Evolutionary conservation across 108 stramenopile species (phyloP), one percentile per base, ranked within the genome.

Genomic region (Asterionellopsis glacialis): DNA sequence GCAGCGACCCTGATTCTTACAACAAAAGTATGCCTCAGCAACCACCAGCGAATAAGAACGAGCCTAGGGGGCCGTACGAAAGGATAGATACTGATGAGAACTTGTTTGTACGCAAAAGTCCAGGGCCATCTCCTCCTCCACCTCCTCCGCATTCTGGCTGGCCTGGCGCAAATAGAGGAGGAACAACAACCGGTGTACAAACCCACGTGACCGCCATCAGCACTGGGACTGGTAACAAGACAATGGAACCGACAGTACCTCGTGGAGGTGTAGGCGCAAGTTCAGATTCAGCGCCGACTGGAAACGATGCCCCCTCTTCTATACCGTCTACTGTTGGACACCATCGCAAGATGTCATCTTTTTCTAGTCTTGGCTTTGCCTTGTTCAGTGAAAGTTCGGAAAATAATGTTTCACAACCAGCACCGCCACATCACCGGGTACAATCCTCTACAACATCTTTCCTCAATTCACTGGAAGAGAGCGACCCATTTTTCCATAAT

Each of bases 151-250:
- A 64, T 63, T 63, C 57, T 40, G 54, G 50, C 7, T 33, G 33
- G 33, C 5, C 5, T 33, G 33, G 7, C 7, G 5, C 2, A 33
- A 33, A 51, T 40, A 40, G 60, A 11, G 3, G 10, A 41, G 66
- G 66, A 40, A 65, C 66, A n/a, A 75, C 69, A 19, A 74, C 68
- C 39, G 79, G 74, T 2, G 49, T 55, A 12, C 79, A 75, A 38
- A 78, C 68, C 6, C 69, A 63, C 63, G 67, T 78, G 39, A 76
- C 83, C 40, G 60, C 65, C 19, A 70, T 75, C 48, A 63, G 65
- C 49, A 67, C 71, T 45, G 69, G 69, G 11, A 64, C 64, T 13
- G 65, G 64, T 5, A 60, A 65, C 16, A 59, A 63, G 13, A 55
- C 64, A 1, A 12, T 74, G 21, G 63, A 38, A 42, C 59, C 61